Percentiles rank a stretch among this genome's conserved stretches.
Evolutionary conservation across 1,139 yeast genomes (phyloP).

Genomic region (Komagataea norvegica): DNA sequence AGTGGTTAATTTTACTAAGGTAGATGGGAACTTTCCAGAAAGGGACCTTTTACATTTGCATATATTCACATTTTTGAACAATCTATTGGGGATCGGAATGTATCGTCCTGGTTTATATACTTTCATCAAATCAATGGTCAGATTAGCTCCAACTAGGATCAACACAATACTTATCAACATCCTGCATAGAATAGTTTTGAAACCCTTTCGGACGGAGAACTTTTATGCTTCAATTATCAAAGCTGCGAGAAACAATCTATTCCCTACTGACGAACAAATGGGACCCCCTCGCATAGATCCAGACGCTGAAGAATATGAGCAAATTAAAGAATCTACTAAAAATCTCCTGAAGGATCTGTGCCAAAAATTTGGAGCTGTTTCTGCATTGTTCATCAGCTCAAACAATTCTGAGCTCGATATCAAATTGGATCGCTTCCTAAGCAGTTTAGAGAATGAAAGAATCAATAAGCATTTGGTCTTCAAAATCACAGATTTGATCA

Average conservation of each 20-base stretch:
- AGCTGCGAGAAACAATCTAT: conserved; percentile 31
- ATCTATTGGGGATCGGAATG: conserved; percentile 12
- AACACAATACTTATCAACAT: conserved; percentile 27
- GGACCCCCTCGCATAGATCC: conserved; percentile 35
- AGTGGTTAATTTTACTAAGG: too few species aligned
- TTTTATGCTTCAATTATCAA: conserved; percentile 26
- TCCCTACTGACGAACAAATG: conserved; percentile 37
- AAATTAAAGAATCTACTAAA: conserved; percentile 20
- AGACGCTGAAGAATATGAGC: conserved; percentile 17
- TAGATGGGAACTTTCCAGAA: too few species aligned
- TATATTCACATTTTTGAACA: conserved; percentile 17
- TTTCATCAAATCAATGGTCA: conserved; percentile 19
- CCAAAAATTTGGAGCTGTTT: conserved; percentile 17
- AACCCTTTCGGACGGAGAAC: conserved; percentile 18
- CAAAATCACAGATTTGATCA: conserved; percentile 35
- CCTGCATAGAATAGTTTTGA: conserved; percentile 21
- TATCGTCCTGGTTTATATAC: conserved; percentile 28
- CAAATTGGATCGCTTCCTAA: conserved; percentile 28
- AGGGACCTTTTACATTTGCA: conserved; percentile 6
- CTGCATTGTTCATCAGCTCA: conserved; percentile 25
- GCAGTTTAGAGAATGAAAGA: conserved; percentile 32
- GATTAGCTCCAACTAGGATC: conserved; percentile 9
- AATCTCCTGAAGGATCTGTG: conserved; percentile 12
- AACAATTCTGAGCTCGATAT: conserved; percentile 27
- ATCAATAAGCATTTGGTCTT: conserved; percentile 40